These are phyloP conservation scores for Sarcomyxa edulis DNA, from an alignment of 768 basidiomycete genomes.

Conservation along the genomic window DNA sequence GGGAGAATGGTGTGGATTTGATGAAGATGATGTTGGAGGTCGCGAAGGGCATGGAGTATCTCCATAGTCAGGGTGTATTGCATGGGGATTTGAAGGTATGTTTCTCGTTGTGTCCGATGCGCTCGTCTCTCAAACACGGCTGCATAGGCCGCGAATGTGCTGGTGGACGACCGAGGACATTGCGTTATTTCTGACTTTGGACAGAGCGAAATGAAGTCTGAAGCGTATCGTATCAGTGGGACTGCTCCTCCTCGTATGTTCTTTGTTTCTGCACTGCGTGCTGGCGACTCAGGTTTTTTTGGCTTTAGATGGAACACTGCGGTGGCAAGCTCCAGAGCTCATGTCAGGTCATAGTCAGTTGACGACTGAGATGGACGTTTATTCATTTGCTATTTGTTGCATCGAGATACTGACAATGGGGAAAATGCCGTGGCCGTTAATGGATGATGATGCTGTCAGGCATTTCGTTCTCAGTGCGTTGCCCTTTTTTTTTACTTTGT, in stretches of 20 bases:
- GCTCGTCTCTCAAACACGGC: neutral
- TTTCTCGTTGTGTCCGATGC: slow-evolving; percentile 3
- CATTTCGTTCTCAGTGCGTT: slow-evolving; percentile 45
- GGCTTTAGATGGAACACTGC: slow-evolving; percentile 50
- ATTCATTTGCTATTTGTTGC: slow-evolving; percentile 63
- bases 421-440: slow-evolving; percentile 49
- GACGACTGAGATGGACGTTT: slow-evolving; percentile 59
- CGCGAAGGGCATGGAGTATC: slow-evolving; percentile 76
- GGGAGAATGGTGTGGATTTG: slow-evolving; percentile 35
- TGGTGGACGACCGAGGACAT: slow-evolving; percentile 59
- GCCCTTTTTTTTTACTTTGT: slow-evolving; percentile 2
- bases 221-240: slow-evolving; percentile 59
- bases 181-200: slow-evolving; percentile 84
- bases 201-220: slow-evolving; percentile 73
- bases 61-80: slow-evolving; percentile 62
- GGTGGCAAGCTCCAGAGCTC: slow-evolving; percentile 58
- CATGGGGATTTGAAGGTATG: slow-evolving; percentile 81
- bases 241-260: slow-evolving; percentile 40
- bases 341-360: slow-evolving; percentile 40
- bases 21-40: slow-evolving; percentile 68
- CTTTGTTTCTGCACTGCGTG: neutral
- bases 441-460: slow-evolving; percentile 46
- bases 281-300: slow-evolving; percentile 1
- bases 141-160: slow-evolving; percentile 62
- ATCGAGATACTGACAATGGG: slow-evolving; percentile 61